Conservation (phyloP, 2,329 filamentous ascomycete genomes). For the Cryphonectria nitschkei region DNA sequence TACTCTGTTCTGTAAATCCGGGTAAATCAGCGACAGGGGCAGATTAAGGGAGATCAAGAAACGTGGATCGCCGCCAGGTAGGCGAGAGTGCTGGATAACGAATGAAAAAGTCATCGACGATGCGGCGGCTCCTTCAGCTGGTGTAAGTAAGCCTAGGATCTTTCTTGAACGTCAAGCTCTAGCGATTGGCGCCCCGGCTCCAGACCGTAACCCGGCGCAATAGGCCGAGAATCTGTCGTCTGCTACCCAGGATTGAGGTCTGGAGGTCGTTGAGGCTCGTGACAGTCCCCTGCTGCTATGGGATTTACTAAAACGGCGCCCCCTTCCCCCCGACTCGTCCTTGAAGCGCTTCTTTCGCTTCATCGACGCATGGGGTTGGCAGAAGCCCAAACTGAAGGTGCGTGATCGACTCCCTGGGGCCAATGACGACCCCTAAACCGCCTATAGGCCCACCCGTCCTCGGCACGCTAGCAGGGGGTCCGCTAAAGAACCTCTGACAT, state of each 20-base stretch:
- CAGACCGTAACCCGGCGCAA: background rate
- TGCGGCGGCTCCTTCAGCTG: background rate
- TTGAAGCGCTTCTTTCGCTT: conserved; percentile 41
- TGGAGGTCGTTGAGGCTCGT: background rate
- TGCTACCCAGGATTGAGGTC: background rate
- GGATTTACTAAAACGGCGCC: background rate
- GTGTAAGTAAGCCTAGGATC: background rate
- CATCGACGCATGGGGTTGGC: conserved; percentile 39
- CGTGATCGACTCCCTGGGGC: conserved; percentile 35
- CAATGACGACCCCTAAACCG: background rate
- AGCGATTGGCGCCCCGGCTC: conserved; percentile 14
- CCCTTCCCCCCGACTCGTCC: background rate
- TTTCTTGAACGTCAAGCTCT: background rate
- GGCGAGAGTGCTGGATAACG: conserved; percentile 4
- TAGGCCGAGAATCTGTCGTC: background rate
- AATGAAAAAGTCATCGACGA: background rate
- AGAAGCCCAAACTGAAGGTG: conserved; percentile 43
- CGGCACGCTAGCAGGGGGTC: conserved; percentile 32
- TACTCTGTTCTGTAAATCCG: conserved; percentile 22
- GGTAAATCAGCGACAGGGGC: conserved; percentile 18
- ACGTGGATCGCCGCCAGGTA: conserved; percentile 22
- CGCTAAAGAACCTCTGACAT: conserved; percentile 34
- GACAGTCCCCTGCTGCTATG: background rate
- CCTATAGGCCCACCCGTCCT: conserved; percentile 30
- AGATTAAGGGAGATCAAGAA: conserved; percentile 18